Conservation (phyloP, 2,329 filamentous ascomycete species). For the Fusarium oxysporum region DNA sequence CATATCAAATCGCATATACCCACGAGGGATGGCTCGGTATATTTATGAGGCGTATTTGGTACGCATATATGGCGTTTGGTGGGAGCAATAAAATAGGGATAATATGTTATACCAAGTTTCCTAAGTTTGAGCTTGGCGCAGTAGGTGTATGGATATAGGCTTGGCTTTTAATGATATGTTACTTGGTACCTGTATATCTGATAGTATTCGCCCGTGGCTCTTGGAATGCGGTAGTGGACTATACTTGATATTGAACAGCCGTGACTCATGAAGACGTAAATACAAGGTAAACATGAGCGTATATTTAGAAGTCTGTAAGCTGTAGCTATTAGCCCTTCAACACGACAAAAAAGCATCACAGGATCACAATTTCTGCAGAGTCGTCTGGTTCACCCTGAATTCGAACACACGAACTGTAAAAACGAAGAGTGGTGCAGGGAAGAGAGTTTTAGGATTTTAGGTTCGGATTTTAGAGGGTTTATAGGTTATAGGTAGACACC, state of each 20-base stretch:
- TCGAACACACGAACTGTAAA: not conserved
- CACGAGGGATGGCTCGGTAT: not conserved
- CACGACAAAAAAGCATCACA: no score
- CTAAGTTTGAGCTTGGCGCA: slow-evolving; percentile 25
- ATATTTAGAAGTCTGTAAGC: not conserved
- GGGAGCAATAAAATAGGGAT: slow-evolving; percentile 22
- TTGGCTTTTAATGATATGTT: slow-evolving; percentile 3
- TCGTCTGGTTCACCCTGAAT: not conserved
- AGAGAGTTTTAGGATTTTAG: not conserved
- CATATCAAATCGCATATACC: not conserved
- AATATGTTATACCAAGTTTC: slow-evolving; percentile 21
- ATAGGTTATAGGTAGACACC: not conserved
- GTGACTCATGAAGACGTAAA: not conserved
- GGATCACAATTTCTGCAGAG: not conserved
- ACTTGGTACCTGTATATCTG: not conserved
- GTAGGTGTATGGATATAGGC: not conserved
- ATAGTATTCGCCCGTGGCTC: not conserved
- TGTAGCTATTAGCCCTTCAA: accelerated
- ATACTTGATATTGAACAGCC: not conserved
- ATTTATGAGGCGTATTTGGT: slow-evolving; percentile 22
- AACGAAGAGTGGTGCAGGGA: not conserved
- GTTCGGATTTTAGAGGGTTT: not conserved
- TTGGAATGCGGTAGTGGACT: not conserved
- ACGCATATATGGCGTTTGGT: slow-evolving; percentile 24
- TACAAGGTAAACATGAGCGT: not conserved